Evolutionary conservation across 345 rosid species (phyloP).

Genomic region (Acer negundo): DNA sequence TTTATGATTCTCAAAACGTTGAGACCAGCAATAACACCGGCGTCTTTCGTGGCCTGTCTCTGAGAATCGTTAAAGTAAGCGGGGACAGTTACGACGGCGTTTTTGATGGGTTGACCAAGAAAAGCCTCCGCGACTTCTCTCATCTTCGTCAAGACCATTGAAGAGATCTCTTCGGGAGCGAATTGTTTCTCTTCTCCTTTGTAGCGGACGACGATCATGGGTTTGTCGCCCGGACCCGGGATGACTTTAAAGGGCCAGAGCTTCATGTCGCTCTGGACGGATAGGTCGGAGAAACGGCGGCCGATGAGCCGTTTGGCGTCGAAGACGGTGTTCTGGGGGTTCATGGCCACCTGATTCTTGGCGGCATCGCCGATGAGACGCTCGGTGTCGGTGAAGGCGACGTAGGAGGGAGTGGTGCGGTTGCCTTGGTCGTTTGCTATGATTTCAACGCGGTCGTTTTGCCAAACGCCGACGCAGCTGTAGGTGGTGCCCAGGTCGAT

Average conservation of each 20-base stretch:
- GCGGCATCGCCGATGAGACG: constrained; percentile 42
- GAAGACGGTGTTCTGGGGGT: constrained; percentile 56
- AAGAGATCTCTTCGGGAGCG: constrained; percentile 23
- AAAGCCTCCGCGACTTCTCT: constrained; percentile 18
- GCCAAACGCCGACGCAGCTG: constrained; percentile 37
- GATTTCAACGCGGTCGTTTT: constrained; percentile 34
- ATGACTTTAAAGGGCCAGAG: constrained; percentile 32
- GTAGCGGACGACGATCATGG: constrained; percentile 24
- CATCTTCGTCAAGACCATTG: constrained; percentile 29
- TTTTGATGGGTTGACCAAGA: constrained; percentile 20
- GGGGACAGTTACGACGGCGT: constrained; percentile 30
- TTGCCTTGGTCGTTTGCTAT: constrained; percentile 38
- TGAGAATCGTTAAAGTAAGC: constrained; percentile 32
- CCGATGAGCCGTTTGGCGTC: constrained; percentile 37
- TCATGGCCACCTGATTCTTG: constrained; percentile 57
- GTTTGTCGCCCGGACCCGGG: constrained; percentile 25
- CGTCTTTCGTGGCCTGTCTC: constrained; percentile 31
- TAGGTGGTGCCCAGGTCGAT: constrained; percentile 43
- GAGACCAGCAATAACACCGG: constrained; percentile 24
- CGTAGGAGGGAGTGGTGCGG: constrained; percentile 39
- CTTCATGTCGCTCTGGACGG: constrained; percentile 29
- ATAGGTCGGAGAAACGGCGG: constrained; percentile 30
- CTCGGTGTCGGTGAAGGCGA: constrained; percentile 37
- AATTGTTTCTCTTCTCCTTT: constrained; percentile 31
- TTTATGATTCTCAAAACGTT: constrained; percentile 32